A percentile compares a stretch with the other conserved stretches of the same genome.
These are phyloP conservation scores for Aspergillus vadensis DNA, from an alignment of 2,329 filamentous ascomycete genomes.

Conservation along the genomic window DNA sequence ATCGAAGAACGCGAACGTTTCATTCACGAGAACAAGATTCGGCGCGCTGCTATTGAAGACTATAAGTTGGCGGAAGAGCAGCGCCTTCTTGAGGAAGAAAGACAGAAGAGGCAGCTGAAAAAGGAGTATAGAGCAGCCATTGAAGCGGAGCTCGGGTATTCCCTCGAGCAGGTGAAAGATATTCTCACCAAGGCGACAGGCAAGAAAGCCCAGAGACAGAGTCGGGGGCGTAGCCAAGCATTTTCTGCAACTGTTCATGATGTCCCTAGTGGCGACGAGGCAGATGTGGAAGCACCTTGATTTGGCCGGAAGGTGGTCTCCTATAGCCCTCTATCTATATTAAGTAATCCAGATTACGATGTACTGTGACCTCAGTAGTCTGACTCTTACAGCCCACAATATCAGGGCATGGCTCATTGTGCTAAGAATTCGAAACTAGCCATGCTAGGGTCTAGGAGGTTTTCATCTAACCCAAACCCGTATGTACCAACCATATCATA, in stretches of 20 bases:
- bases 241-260: not conserved
- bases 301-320: not conserved
- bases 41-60: not conserved
- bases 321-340: not conserved
- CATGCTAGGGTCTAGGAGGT: conserved; percentile 45
- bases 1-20: not conserved
- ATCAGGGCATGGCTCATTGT: conserved; percentile 22
- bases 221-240: not conserved
- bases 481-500: conserved; percentile 49
- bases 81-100: not conserved
- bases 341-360: not conserved
- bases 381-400: not conserved
- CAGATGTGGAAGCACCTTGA: not conserved
- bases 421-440: conserved; percentile 44
- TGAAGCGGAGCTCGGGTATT: not conserved
- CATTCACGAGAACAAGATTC: not conserved
- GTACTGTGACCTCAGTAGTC: not conserved
- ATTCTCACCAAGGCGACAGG: not conserved
- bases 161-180: not conserved
- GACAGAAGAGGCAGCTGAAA: not conserved
- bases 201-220: not conserved
- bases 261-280: not conserved
- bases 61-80: not conserved
- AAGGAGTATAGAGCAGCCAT: not conserved
- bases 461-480: conserved; percentile 45